Percentiles rank a stretch among this genome's conserved stretches.
Evolutionary conservation across 352 stramenopile species (phyloP).

Genomic region (Phytophthora pluvialis): DNA sequence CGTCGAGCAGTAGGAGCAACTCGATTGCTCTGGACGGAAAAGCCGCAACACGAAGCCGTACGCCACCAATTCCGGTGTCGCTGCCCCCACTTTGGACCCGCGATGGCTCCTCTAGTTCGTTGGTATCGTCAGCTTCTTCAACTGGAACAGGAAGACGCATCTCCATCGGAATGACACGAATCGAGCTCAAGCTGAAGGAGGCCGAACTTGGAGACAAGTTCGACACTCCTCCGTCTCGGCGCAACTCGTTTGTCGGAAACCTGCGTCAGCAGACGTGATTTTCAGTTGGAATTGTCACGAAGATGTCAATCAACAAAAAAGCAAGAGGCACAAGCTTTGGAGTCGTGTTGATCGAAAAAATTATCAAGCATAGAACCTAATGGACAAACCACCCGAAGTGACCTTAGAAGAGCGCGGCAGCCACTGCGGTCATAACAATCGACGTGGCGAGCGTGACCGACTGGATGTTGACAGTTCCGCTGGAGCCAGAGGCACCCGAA

Average conservation of each 20-base stretch:
- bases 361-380: constrained; percentile 42
- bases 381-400: constrained; percentile 7
- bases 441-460: constrained; percentile 23
- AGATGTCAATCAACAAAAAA: background rate
- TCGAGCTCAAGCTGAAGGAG: constrained; percentile 71
- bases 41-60: background rate
- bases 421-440: constrained; percentile 20
- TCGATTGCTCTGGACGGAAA: background rate
- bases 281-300: background rate
- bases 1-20: constrained; percentile 11
- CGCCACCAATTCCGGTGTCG: constrained; percentile 23
- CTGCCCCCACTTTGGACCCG: constrained; percentile 29
- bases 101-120: constrained; percentile 25
- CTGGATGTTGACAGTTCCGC: constrained; percentile 24
- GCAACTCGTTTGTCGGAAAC: constrained; percentile 30
- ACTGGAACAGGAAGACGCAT: constrained; percentile 24
- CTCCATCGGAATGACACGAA: constrained; percentile 43
- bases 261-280: constrained; percentile 24
- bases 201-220: constrained; percentile 60
- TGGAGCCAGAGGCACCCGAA: constrained; percentile 5
- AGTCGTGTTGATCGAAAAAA: constrained; percentile 18
- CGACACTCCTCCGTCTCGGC: constrained; percentile 23
- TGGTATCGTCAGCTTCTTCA: constrained; percentile 19
- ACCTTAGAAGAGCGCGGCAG: constrained; percentile 33
- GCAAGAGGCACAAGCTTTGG: background rate